A percentile compares a stretch with the other conserved stretches of the same genome.
Conservation (phyloP, 257 asterid species). For the Penstemon eatonii region DNA sequence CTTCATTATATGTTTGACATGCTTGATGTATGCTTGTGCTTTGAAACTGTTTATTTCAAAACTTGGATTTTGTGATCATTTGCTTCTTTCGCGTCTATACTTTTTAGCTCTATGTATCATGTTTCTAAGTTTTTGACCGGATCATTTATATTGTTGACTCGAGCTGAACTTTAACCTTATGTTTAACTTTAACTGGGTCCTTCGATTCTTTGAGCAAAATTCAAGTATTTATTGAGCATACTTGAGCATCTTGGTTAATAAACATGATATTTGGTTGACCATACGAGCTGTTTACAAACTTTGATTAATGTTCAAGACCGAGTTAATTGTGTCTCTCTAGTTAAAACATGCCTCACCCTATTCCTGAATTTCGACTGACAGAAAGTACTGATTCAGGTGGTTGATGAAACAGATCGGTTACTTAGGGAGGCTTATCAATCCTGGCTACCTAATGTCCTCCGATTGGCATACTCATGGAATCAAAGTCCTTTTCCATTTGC, state of each 20-base stretch:
- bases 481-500: conserved; percentile 31
- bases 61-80: conserved; percentile 2
- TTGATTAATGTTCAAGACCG: neutral
- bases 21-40: neutral
- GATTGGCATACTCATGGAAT: conserved; percentile 43
- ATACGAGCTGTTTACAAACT: neutral
- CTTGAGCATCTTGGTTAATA: neutral
- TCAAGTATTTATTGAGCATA: neutral
- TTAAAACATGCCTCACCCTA: neutral
- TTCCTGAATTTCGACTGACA: conserved; percentile 12
- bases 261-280: conserved; percentile 4
- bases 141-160: neutral
- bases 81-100: neutral
- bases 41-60: neutral
- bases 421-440: conserved; percentile 92
- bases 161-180: conserved; percentile 2
- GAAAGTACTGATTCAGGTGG: conserved; percentile 53
- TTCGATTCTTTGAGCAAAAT: neutral
- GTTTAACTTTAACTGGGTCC: neutral
- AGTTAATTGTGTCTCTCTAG: neutral
- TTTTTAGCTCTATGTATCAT: neutral
- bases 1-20: neutral
- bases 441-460: conserved; percentile 86
- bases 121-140: conserved; percentile 11
- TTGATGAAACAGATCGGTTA: conserved; percentile 90